Percentiles rank a stretch among this genome's conserved stretches.
These are phyloP conservation scores for Isabelozyma heimii DNA, from an alignment of 805 yeast species.

Conservation along the genomic window DNA sequence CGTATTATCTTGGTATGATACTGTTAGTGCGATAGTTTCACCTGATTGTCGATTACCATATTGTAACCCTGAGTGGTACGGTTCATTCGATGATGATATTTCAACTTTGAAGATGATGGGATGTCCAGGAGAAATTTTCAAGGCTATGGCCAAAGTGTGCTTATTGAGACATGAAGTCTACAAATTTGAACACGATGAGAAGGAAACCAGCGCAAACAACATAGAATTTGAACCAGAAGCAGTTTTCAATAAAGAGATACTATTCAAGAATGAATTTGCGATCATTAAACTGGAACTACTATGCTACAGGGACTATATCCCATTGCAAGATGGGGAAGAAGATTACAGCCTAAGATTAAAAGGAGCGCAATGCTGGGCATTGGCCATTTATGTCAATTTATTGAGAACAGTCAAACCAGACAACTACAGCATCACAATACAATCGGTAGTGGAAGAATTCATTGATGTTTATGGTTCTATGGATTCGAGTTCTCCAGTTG, in stretches of 20 bases:
- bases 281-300: constrained; percentile 33
- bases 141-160: constrained; percentile 45
- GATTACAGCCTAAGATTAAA: constrained; percentile 42
- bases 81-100: constrained; percentile 35
- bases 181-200: constrained; percentile 3
- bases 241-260: neutral
- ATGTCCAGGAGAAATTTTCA: constrained; percentile 58
- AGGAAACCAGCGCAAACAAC: constrained; percentile 1
- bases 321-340: constrained; percentile 13
- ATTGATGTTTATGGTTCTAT: constrained; percentile 45
- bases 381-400: constrained; percentile 31
- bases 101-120: constrained; percentile 58
- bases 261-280: constrained; percentile 14
- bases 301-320: constrained; percentile 48
- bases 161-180: constrained; percentile 25
- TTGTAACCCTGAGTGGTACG: constrained; percentile 54
- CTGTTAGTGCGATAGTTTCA: constrained; percentile 53
- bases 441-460: constrained; percentile 43
- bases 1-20: constrained; percentile 60
- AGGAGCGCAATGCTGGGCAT: constrained; percentile 58
- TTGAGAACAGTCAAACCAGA: constrained; percentile 26
- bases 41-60: constrained; percentile 57
- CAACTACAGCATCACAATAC: constrained; percentile 21
- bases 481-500: constrained; percentile 45
- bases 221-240: neutral